Conservation (phyloP, 2,329 filamentous ascomycete genomes). For the Penicillium digitatum region DNA sequence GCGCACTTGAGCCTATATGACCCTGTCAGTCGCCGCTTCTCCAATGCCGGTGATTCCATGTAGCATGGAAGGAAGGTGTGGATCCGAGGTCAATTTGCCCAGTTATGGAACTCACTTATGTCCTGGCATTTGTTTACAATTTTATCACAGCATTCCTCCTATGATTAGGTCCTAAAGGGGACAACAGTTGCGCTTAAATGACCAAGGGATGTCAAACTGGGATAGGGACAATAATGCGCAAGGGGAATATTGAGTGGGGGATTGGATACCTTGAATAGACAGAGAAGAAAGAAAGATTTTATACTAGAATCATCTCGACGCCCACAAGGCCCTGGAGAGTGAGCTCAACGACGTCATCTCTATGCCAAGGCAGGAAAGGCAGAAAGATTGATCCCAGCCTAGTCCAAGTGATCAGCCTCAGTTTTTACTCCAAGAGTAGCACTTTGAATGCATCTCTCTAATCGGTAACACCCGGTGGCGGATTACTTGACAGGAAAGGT, state of each 20-base stretch:
- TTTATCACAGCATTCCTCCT: neutral
- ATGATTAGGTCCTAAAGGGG: neutral
- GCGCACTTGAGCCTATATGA: neutral
- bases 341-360: slow-evolving; percentile 2
- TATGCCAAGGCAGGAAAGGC: slow-evolving; percentile 3
- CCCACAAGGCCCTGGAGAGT: neutral
- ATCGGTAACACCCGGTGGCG: slow-evolving; percentile 3
- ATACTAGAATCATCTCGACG: too few relatives aligned
- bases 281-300: neutral
- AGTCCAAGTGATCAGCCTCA: neutral
- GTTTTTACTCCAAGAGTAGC: neutral
- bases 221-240: neutral
- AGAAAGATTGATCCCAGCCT: neutral
- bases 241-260: neutral
- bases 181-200: slow-evolving; percentile 1
- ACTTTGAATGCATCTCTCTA: too few relatives aligned
- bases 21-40: slow-evolving; percentile 1
- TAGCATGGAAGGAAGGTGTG: neutral
- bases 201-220: neutral
- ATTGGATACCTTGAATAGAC: neutral
- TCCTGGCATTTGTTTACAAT: slow-evolving; percentile 1
- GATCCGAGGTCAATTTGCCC: neutral
- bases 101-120: neutral
- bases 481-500: neutral
- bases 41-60: neutral